Percentiles rank a stretch among this genome's conserved stretches.
phyloP scores from a whole-genome alignment of 768 basidiomycete genomes.

The Russula dissimulans region DNA sequence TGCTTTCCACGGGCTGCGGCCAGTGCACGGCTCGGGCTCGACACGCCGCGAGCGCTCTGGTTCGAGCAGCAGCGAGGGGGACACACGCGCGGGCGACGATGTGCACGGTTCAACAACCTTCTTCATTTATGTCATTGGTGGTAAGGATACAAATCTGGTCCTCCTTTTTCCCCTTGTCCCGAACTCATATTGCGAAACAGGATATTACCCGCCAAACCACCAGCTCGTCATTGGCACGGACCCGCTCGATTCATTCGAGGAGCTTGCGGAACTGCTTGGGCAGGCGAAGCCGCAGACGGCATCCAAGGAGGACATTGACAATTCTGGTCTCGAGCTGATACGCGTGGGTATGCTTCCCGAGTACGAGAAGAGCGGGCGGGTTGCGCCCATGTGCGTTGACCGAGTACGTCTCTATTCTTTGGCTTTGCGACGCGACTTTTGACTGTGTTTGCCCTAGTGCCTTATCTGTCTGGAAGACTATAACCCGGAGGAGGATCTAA shows the following conservation, averaged over 20 bases:
- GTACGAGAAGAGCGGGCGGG: slow-evolving; percentile 34
- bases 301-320: slow-evolving; percentile 76
- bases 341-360: slow-evolving; percentile 34
- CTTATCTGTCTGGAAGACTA: slow-evolving; percentile 87
- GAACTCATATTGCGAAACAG: slow-evolving; percentile 29
- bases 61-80: background rate
- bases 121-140: slow-evolving; percentile 85
- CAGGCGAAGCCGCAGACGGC: slow-evolving; percentile 78
- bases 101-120: slow-evolving; percentile 54
- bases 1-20: slow-evolving; percentile 47
- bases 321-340: slow-evolving; percentile 71
- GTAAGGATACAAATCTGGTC: slow-evolving; percentile 28
- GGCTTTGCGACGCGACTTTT: background rate
- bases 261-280: slow-evolving; percentile 75
- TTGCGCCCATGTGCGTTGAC: slow-evolving; percentile 67
- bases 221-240: slow-evolving; percentile 75
- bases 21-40: slow-evolving; percentile 19
- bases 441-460: slow-evolving; percentile 38
- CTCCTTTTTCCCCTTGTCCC: background rate
- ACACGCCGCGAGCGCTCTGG: slow-evolving; percentile 19
- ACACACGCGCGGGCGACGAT: slow-evolving; percentile 9
- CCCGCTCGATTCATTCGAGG: slow-evolving; percentile 71
- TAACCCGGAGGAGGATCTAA: slow-evolving; percentile 62
- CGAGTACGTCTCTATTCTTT: slow-evolving; percentile 40
- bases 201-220: slow-evolving; percentile 89